phyloP scores from a whole-genome alignment of 306 rosid genomes.

The Ammopiptanthus mongolicus region DNA sequence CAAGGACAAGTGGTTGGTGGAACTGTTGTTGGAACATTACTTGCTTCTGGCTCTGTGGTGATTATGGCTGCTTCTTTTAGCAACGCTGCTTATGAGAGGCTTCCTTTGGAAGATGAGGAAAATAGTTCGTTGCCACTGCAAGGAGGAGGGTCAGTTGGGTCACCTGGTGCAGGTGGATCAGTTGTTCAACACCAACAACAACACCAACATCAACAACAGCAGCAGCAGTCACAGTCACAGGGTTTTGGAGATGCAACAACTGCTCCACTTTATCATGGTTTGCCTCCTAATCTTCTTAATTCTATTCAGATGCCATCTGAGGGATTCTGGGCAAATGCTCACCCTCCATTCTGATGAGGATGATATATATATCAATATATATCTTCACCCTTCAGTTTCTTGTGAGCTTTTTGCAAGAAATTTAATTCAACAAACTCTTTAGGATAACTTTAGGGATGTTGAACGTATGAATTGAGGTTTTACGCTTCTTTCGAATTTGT shows the following conservation, averaged over 20 bases:
- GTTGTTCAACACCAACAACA: constrained; percentile 33
- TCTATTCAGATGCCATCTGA: constrained; percentile 73
- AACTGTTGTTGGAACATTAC: constrained; percentile 55
- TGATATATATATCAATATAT: neutral
- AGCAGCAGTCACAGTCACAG: constrained; percentile 38
- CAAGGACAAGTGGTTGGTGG: constrained; percentile 93
- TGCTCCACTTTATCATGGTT: constrained; percentile 57
- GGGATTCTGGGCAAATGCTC: constrained; percentile 54
- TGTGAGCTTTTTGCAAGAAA: neutral
- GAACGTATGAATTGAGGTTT: constrained; percentile 10
- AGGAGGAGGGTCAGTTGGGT: constrained; percentile 41
- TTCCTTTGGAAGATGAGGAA: constrained; percentile 77
- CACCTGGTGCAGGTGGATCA: constrained; percentile 36
- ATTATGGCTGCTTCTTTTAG: constrained; percentile 85
- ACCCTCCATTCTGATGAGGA: constrained; percentile 51
- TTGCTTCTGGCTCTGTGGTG: constrained; percentile 74
- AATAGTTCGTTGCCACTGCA: constrained; percentile 40
- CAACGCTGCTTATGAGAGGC: constrained; percentile 84
- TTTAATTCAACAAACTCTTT: neutral
- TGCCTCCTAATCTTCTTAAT: constrained; percentile 66
- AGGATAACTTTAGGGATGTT: constrained; percentile 7
- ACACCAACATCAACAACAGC: constrained; percentile 17
- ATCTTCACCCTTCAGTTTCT: neutral
- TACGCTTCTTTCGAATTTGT: neutral
- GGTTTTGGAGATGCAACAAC: constrained; percentile 47